A percentile compares a stretch with the other conserved stretches of the same genome.
Evolutionary conservation across 176 grass and related monocot species (phyloP).

Genomic region (Musa itinerans): DNA sequence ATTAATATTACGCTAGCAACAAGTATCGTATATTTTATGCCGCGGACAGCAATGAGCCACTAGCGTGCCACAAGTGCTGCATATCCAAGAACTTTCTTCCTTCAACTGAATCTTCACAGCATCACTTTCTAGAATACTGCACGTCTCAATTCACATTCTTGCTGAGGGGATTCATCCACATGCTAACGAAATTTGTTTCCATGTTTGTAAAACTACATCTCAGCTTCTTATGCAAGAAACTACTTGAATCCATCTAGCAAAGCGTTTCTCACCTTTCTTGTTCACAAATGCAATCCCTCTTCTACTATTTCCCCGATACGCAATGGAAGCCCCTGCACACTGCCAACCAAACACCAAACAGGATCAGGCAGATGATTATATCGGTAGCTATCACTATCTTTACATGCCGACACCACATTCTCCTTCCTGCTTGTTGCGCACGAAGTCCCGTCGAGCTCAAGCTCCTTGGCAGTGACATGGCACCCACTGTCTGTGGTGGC

Average conservation of each 20-base stretch:
- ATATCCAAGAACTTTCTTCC: no score
- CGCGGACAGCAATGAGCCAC: neutral
- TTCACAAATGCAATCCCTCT: neutral
- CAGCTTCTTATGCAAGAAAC: no score
- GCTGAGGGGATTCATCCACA: no score
- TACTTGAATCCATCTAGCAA: no score
- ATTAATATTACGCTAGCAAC: neutral
- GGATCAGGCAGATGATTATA: slow-evolving; percentile 43
- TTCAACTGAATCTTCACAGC: no score
- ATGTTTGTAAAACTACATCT: no score
- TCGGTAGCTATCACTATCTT: slow-evolving; percentile 58
- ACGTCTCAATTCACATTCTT: no score
- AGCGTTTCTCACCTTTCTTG: neutral
- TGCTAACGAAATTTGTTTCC: no score
- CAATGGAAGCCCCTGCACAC: slow-evolving; percentile 81
- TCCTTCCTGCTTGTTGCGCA: slow-evolving; percentile 31
- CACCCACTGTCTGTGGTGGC: slow-evolving; percentile 21
- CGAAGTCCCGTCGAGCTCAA: slow-evolving; percentile 38
- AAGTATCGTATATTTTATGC: neutral
- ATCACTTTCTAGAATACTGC: no score
- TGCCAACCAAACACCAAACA: slow-evolving; percentile 64
- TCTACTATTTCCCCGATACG: slow-evolving; percentile 26
- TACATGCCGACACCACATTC: slow-evolving; percentile 49
- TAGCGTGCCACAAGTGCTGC: no score
- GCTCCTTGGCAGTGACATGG: slow-evolving; percentile 44